Conservation (phyloP, 495 filamentous ascomycete species). For the Penicillium goetzii region DNA sequence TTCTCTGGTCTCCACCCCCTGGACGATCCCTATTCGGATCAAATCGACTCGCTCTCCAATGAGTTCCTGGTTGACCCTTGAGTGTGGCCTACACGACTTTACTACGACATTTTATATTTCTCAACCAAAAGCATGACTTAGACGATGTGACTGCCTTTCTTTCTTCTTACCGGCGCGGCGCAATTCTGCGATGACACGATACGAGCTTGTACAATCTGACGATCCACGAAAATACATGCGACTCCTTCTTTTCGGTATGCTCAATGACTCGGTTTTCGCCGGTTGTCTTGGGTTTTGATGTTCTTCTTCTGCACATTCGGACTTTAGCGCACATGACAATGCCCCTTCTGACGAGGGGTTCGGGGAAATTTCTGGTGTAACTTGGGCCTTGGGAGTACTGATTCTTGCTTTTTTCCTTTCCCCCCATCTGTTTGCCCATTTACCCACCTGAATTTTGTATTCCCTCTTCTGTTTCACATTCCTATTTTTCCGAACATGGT, state of each 20-base stretch:
- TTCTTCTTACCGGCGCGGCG: slow-evolving; percentile 25
- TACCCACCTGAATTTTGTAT: not conserved
- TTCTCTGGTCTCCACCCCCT: slow-evolving; percentile 35
- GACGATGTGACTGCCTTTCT: slow-evolving; percentile 17
- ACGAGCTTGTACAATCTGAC: slow-evolving; percentile 36
- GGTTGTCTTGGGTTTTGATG: slow-evolving; percentile 5
- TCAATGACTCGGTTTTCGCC: slow-evolving; percentile 10
- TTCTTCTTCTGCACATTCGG: slow-evolving; percentile 17
- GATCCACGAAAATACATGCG: slow-evolving; percentile 24
- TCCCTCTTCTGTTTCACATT: slow-evolving; percentile 10
- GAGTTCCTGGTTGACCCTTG: slow-evolving; percentile 35
- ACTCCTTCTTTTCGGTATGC: slow-evolving; percentile 28
- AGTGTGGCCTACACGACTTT: slow-evolving; percentile 5
- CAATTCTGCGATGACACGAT: slow-evolving; percentile 28
- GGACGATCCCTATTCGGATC: slow-evolving; percentile 42
- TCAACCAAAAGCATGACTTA: slow-evolving; percentile 22
- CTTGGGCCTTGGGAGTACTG: slow-evolving; percentile 20
- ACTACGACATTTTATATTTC: slow-evolving; percentile 12
- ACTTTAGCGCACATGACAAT: slow-evolving; percentile 19
- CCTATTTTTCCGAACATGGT: slow-evolving; percentile 8
- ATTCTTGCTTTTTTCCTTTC: slow-evolving; percentile 10
- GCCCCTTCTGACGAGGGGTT: slow-evolving; percentile 5
- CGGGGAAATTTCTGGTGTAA: slow-evolving; percentile 4
- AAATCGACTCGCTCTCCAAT: slow-evolving; percentile 34
- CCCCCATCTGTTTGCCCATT: slow-evolving; percentile 16